phyloP scores from a whole-genome alignment of 2,329 filamentous ascomycete species.

The Ophidiomyces ophidiicola region DNA sequence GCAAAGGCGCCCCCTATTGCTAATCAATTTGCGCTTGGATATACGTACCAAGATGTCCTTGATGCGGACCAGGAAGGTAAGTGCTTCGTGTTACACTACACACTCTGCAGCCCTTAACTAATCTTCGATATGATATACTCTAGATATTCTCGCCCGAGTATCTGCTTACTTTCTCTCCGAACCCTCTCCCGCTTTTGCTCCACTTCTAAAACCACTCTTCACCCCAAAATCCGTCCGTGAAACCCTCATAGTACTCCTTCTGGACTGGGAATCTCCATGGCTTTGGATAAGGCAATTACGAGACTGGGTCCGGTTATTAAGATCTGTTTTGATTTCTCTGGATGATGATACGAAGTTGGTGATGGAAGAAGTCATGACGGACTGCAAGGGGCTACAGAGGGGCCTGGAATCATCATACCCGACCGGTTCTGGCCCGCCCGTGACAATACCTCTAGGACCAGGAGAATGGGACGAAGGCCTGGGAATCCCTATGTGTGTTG shows the following conservation, averaged over 20 bases:
- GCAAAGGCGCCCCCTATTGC: conserved; percentile 63
- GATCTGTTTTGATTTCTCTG: conserved; percentile 61
- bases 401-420: conserved; percentile 46
- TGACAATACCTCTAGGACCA: conserved; percentile 64
- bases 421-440: conserved; percentile 50
- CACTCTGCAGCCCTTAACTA: conserved; percentile 8
- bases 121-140: conserved; percentile 7
- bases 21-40: conserved; percentile 83
- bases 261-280: conserved; percentile 94
- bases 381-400: conserved; percentile 65
- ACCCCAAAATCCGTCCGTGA: conserved; percentile 74
- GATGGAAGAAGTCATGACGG: conserved; percentile 74
- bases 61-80: conserved; percentile 86
- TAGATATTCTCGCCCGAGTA: conserved; percentile 79
- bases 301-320: conserved; percentile 77
- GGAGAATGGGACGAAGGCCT: conserved; percentile 90
- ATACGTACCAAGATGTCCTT: conserved; percentile 89
- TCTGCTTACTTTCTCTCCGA: conserved; percentile 82
- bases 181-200: conserved; percentile 68
- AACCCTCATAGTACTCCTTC: conserved; percentile 76
- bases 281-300: conserved; percentile 78
- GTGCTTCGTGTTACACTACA: conserved; percentile 13
- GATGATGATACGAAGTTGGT: conserved; percentile 65
- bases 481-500: conserved; percentile 76
- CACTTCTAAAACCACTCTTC: conserved; percentile 70